phyloP scores from a whole-genome alignment of 2,329 filamentous ascomycete genomes.

The Aquanectria penicillioides region DNA sequence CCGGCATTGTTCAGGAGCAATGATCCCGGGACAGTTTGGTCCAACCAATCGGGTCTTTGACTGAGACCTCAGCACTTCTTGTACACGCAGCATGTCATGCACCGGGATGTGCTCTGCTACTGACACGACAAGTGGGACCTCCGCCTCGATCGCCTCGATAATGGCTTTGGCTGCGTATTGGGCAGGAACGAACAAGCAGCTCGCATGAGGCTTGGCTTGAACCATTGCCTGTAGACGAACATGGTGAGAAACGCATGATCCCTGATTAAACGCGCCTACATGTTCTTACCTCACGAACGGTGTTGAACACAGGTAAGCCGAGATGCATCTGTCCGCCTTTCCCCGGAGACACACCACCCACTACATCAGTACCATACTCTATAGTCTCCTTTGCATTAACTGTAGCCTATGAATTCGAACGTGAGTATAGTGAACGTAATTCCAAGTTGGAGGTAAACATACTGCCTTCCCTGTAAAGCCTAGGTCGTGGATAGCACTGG shows the following conservation, averaged over 20 bases:
- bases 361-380: conserved; percentile 50
- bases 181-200: conserved; percentile 78
- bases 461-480: conserved; percentile 53
- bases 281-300: conserved; percentile 44
- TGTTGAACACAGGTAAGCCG: conserved; percentile 48
- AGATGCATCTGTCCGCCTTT: conserved; percentile 48
- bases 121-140: conserved; percentile 80
- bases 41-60: conserved; percentile 78
- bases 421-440: not conserved
- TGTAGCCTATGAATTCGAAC: conserved; percentile 44
- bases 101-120: conserved; percentile 84
- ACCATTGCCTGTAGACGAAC: conserved; percentile 43
- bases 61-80: conserved; percentile 77
- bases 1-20: conserved; percentile 74
- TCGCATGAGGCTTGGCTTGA: conserved; percentile 67
- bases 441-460: conserved; percentile 1
- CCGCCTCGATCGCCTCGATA: conserved; percentile 79
- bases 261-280: not conserved
- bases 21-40: conserved; percentile 84
- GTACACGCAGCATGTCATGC: conserved; percentile 77
- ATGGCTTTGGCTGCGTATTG: conserved; percentile 73
- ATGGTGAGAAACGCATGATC: not conserved
- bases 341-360: conserved; percentile 51
- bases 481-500: conserved; percentile 19
- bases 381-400: conserved; percentile 51